phyloP scores from a whole-genome alignment of 148 eudicot species.

The Talinum fruticosum region DNA sequence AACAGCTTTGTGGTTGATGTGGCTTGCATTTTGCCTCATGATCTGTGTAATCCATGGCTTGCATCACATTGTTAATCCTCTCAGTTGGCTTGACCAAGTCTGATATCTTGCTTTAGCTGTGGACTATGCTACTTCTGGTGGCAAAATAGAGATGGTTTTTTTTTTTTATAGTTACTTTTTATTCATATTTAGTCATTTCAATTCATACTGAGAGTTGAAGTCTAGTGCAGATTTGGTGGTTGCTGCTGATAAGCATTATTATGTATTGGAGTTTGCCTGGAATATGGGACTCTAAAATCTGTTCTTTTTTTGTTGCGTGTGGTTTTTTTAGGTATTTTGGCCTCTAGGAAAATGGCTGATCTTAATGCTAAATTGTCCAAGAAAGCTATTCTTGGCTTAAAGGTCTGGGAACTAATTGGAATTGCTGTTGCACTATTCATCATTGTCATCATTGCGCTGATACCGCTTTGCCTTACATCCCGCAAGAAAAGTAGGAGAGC shows the following conservation, averaged over 20 bases:
- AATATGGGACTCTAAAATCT: conserved; percentile 10
- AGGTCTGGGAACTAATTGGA: conserved; percentile 60
- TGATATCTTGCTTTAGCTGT: not conserved
- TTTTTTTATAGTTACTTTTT: not conserved
- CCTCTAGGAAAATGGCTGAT: conserved; percentile 37
- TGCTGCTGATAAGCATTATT: not conserved
- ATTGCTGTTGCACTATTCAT: conserved; percentile 46
- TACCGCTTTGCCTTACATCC: conserved; percentile 48
- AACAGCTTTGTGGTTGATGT: conserved; percentile 4
- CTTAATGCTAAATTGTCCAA: conserved; percentile 44
- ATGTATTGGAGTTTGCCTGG: not conserved
- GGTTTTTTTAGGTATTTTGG: conserved; percentile 30
- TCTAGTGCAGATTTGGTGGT: not conserved
- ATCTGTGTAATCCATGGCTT: not conserved
- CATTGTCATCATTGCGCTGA: conserved; percentile 39
- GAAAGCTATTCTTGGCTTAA: conserved; percentile 42
- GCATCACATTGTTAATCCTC: not conserved
- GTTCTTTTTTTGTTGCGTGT: not conserved
- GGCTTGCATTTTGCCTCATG: not conserved
- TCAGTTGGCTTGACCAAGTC: not conserved
- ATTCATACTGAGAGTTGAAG: not conserved
- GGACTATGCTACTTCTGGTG: not conserved
- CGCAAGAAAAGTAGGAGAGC: conserved; percentile 48
- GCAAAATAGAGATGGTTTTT: not conserved
- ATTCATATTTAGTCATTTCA: not conserved